Percentiles rank a stretch among this genome's conserved stretches.
Conservation (phyloP, 106 monocot genomes). For the Allium cepa region DNA sequence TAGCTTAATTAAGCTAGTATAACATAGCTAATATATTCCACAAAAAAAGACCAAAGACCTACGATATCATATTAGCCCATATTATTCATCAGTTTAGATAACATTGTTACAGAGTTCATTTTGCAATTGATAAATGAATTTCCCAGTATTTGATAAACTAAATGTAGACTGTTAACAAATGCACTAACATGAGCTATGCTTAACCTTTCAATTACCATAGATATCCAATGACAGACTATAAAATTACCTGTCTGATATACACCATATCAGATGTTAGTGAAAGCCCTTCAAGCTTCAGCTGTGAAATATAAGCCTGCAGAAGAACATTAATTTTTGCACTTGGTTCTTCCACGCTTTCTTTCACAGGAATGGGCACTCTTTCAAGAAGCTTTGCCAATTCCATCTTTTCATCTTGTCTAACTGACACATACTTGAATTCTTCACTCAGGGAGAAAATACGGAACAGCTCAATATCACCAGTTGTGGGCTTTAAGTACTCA, state of each 20-base stretch:
- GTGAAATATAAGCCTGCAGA: slow-evolving; percentile 92
- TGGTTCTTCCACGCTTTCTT: slow-evolving; percentile 96
- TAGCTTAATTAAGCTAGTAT: too few species aligned
- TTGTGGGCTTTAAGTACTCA: slow-evolving; percentile 95
- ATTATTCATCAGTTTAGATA: too few species aligned
- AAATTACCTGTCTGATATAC: slow-evolving; percentile 81
- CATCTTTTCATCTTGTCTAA: slow-evolving; percentile 99
- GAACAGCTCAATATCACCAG: slow-evolving; percentile 95
- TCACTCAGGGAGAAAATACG: slow-evolving; percentile 94
- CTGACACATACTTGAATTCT: slow-evolving; percentile 93
- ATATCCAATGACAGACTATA: too few species aligned
- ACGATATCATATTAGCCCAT: too few species aligned
- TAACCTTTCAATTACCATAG: too few species aligned
- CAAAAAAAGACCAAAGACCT: too few species aligned
- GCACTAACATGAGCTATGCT: too few species aligned
- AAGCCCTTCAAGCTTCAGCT: slow-evolving; percentile 89
- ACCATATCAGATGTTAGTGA: slow-evolving; percentile 97
- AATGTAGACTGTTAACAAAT: too few species aligned
- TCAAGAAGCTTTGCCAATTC: slow-evolving; percentile 96
- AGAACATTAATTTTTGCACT: slow-evolving; percentile 99
- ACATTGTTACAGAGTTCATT: too few species aligned
- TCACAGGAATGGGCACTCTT: slow-evolving; percentile 97
- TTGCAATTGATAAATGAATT: too few species aligned
- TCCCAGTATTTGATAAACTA: too few species aligned
- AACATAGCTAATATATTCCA: too few species aligned